Base-by-base conservation (phyloP, 2,329 filamentous ascomycete species). In the Stemphylium beticola region DNA sequence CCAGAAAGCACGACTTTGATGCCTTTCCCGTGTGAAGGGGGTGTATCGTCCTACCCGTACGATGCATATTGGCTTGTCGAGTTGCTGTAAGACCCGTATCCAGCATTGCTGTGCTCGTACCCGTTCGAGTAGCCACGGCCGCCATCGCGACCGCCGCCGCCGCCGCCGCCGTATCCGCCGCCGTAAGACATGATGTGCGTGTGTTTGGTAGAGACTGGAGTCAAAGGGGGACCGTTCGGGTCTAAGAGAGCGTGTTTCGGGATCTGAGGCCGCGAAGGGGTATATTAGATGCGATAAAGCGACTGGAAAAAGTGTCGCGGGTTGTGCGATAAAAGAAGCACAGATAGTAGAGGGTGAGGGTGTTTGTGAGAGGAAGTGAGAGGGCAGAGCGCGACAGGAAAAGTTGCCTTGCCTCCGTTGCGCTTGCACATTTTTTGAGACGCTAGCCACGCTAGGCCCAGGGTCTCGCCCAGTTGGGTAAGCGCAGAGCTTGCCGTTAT, bases 161-260 rank as follows among this genome's bases (percentile, higher is more conserved):
- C 69, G 49, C 74, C 72, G 48, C 74, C 72, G 58, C 71, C 69
- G 51, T 74, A 73, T 49, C 74, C 73, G 53, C 74, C 74, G 71
- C 86, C 83, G 85, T 91, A 90, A 78, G 88, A 90, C 88, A 91
- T 91, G 74, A 72, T 84, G 72, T 55, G 61, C 42, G 56, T 50
- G 55, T 55, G 60, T 65, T 68, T 62, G 62, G 73, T 74, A 69
- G 64, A 51, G 67, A 73, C 71, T 57, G 70, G 60, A 67, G 56
- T 65, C 56, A 69, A 66, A 62, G 64, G 58, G 55, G 53, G 54
- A 53, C 54, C 56, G 40, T 41, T 54, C 34, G 40, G 38, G 41
- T 46, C 37, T 53, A 50, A 69, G 54, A 49, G 66, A 68, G 60
- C 48, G 69, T 61, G 55, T 57, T 43, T 44, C 60, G 55, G 33